Conservation (phyloP, 139 green algal species). For the Closterium sp. region DNA sequence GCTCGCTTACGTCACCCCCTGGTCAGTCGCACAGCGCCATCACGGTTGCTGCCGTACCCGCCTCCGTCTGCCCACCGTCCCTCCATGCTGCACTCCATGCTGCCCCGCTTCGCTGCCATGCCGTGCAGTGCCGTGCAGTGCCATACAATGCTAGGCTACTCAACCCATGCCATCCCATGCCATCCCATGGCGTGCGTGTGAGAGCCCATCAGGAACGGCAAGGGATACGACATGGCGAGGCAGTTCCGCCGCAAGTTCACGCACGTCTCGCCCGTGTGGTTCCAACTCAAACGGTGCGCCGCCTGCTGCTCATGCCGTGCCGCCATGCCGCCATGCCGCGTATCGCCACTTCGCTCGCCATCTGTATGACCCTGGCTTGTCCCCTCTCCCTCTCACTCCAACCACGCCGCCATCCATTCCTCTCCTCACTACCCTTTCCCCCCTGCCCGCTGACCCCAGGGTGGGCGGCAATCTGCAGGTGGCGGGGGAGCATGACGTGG, state of each 20-base stretch:
- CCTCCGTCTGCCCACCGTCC: too few species aligned
- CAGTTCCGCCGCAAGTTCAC: constrained; percentile 63
- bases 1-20: constrained; percentile 50
- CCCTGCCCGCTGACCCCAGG: background rate
- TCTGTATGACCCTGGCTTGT: background rate
- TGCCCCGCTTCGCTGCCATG: too few species aligned
- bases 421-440: background rate
- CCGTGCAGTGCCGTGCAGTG: background rate
- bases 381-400: background rate
- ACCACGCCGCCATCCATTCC: background rate
- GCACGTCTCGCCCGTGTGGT: constrained; percentile 71
- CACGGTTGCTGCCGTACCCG: too few species aligned
- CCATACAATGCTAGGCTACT: background rate
- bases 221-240: constrained; percentile 62
- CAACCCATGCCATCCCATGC: background rate
- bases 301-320: too few species aligned
- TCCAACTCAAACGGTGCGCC: constrained; percentile 61
- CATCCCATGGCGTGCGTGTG: background rate
- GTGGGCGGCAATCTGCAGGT: background rate
- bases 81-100: too few species aligned
- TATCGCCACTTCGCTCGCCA: background rate
- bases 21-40: constrained; percentile 2
- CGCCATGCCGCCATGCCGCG: background rate
- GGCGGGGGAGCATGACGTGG: background rate
- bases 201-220: constrained; percentile 49